Base-by-base conservation (phyloP, 2,329 filamentous ascomycete genomes). In the Colletotrichum caudatum region DNA sequence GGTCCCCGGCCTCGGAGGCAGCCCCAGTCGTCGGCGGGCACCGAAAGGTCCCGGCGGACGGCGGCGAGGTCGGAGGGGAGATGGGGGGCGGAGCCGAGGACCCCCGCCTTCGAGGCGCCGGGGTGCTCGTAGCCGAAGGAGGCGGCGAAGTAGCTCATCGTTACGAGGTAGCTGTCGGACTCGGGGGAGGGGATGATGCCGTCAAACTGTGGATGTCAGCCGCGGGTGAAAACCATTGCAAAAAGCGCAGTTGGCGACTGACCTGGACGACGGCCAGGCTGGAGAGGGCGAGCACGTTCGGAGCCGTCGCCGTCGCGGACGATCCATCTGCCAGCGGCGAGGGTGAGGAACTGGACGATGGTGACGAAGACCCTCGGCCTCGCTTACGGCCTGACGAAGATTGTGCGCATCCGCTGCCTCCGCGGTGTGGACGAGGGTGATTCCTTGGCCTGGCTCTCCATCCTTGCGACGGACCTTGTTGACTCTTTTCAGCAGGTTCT, bases 121-220 rank as follows among this genome's bases (percentile, higher is more conserved):
- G 66, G 73, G 20, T 73, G 66, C n/a, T 73, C 64, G 50, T 69
- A 74, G 39, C 67, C 71, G 20, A 74, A 73, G 1, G 71, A 61
- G 26, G 35, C 35, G 37, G 59, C 51, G 67, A 73, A 74, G 60
- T 68, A 39, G 64, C 60, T 64, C 66, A 74, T 68, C 23, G 60
- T 68, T 2, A 74, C 59, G 8, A 71, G 60, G 48, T 73, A 74
- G 20, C 56, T n/a, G 23, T 46, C 46, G 18, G 67, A 20, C 3
- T 59, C 59, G 14, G 23, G 2, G 9, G 64, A 66, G 46, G 64
- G 39, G 14, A 73, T 18, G 60, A 74, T 73, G 46, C 71, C 73
- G 37, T 71, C 37, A 18, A 74, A 74, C 71, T 73, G 57, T 12
- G 9, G 1, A 23, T 33, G 58, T 44, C 7, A 50, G 51, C 37